phyloP scores from a whole-genome alignment of 1,284 basidiomycete genomes.

The Agroathelia rolfsii region DNA sequence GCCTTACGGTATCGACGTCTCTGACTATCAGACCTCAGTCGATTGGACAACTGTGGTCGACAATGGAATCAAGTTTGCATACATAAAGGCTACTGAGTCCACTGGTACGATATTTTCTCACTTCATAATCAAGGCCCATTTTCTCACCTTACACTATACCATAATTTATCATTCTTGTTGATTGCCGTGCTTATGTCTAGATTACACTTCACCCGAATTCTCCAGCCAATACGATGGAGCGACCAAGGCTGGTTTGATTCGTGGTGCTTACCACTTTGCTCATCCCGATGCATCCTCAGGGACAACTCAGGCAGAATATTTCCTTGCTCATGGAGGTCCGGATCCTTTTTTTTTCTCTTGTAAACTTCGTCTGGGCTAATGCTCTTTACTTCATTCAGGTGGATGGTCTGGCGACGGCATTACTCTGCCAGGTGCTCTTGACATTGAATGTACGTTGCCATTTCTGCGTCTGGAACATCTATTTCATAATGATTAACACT shows the following conservation, averaged over 20 bases:
- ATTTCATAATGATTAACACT: no score
- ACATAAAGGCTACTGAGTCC: conserved; percentile 66
- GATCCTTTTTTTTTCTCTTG: neutral
- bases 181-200: conserved; percentile 13
- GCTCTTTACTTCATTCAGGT: no score
- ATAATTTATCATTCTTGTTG: neutral
- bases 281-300: conserved; percentile 41
- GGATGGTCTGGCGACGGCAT: no score
- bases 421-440: no score
- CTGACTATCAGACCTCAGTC: conserved; percentile 39
- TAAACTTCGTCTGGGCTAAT: no score
- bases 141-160: conserved; percentile 1
- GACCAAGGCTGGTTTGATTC: conserved; percentile 44
- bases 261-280: conserved; percentile 55
- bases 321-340: no score
- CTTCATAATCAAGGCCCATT: neutral
- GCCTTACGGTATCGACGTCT: conserved; percentile 47
- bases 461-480: no score
- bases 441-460: no score
- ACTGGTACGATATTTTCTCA: conserved; percentile 28
- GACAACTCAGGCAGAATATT: conserved; percentile 47
- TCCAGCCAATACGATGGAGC: conserved; percentile 42
- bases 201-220: conserved; percentile 31
- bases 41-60: conserved; percentile 44
- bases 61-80: conserved; percentile 52